Conservation (phyloP, 305 asterid genomes). For the Ilex paraguariensis region DNA sequence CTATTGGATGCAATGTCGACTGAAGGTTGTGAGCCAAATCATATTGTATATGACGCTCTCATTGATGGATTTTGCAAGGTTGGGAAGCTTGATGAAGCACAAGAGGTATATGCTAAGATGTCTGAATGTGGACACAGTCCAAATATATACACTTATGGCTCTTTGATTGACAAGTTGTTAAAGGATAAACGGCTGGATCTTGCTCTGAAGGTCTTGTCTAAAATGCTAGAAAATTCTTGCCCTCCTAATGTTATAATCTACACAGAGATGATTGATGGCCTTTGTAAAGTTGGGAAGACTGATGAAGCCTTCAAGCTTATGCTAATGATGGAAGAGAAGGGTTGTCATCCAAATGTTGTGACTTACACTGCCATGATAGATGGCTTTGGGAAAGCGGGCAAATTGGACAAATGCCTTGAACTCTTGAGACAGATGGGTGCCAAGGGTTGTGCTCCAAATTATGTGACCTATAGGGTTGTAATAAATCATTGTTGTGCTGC, state of each 20-base stretch:
- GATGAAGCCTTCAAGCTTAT: slow-evolving; percentile 82
- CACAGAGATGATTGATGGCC: slow-evolving; percentile 90
- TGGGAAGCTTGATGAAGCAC: slow-evolving; percentile 91
- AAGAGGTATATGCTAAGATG: slow-evolving; percentile 72
- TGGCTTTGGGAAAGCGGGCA: slow-evolving; percentile 76
- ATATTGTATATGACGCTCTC: slow-evolving; percentile 77
- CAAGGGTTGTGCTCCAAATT: slow-evolving; percentile 80
- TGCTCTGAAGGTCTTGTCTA: slow-evolving; percentile 71
- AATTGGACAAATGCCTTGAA: slow-evolving; percentile 62
- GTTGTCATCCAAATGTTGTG: slow-evolving; percentile 87
- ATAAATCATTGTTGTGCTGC: slow-evolving; percentile 61
- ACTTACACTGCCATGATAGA: slow-evolving; percentile 94
- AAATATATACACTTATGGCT: slow-evolving; percentile 67
- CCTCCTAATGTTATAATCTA: slow-evolving; percentile 78
- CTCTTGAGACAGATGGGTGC: slow-evolving; percentile 52
- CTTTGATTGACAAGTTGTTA: slow-evolving; percentile 74
- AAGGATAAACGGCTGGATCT: slow-evolving; percentile 90
- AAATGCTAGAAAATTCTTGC: slow-evolving; percentile 79
- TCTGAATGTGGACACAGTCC: slow-evolving; percentile 65
- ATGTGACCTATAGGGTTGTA: slow-evolving; percentile 68
- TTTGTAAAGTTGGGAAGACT: slow-evolving; percentile 82
- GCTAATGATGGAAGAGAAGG: slow-evolving; percentile 96
- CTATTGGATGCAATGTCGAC: slow-evolving; percentile 64
- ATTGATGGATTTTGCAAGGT: slow-evolving; percentile 92
- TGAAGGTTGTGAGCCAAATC: slow-evolving; percentile 75